Evolutionary conservation across 1,284 basidiomycete genomes (phyloP), one percentile per base, ranked within the genome.

Genomic region (Boletus smithii): DNA sequence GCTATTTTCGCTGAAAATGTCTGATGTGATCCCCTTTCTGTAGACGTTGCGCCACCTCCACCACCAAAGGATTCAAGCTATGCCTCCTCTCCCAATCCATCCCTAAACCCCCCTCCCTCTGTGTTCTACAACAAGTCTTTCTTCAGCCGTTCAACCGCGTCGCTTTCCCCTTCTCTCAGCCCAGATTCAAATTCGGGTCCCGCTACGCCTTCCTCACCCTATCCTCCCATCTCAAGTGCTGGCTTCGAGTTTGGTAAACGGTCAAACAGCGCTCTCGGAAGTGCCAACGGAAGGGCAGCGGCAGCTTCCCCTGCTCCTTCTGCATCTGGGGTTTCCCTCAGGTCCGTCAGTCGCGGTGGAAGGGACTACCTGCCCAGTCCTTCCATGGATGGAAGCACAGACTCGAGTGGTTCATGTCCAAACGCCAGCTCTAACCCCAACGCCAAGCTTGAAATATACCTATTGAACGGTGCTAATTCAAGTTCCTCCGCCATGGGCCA

Each of bases 31-130:
- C 20, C 14, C 5, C 16, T 8, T n/a, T n/a, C n/a, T 20, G 27
- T 29, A 56, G 56, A 56, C 36, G 42, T 36, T 10, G 45, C 27
- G 31, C 57, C 67, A 42, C 79, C 81, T 2, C 85, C 80, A 0
- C 85, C 85, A 1, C 85, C 85, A 27, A 88, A 88, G 68, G 85
- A 88, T 53, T 55, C 70, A 8, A n/a, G n/a, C n/a, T n/a, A n/a
- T n/a, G n/a, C n/a, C n/a, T n/a, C n/a, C n/a, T n/a, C n/a, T n/a
- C n/a, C n/a, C n/a, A n/a, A n/a, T n/a, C n/a, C n/a, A n/a, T 27
- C 17, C 71, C 58, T 45, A 3, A 57, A 37, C 27, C 54, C 39
- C 5, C 56, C 41, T 3, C 43, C 46, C 32, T 54, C 55, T 0
- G 5, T 50, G 1, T 45, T 50, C 7, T 68, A 68, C 48, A 56